Evolutionary conservation across 2,329 filamentous ascomycete genomes (phyloP).

Genomic region (Xylaria sp.): DNA sequence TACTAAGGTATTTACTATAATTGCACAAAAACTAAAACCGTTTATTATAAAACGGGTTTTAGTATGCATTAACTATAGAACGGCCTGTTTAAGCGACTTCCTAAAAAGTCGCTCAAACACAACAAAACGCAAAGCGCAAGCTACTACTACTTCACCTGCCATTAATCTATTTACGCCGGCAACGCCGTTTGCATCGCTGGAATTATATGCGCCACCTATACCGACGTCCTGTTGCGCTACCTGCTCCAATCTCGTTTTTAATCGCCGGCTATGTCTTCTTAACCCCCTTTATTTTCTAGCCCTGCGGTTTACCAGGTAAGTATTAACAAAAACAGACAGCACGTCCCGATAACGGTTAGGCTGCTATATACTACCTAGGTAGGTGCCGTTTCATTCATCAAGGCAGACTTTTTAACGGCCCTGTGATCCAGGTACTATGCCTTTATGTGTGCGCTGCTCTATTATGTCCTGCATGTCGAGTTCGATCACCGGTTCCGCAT

Average conservation of each 20-base stretch:
- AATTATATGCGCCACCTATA: too few relatives aligned
- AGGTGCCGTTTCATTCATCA: conserved; percentile 20
- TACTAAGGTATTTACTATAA: not conserved
- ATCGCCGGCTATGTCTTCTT: conserved; percentile 13
- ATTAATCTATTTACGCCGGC: conserved; percentile 9
- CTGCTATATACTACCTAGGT: conserved; percentile 20
- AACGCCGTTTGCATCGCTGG: not conserved
- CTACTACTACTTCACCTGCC: too few relatives aligned
- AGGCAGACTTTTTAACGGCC: conserved; percentile 7
- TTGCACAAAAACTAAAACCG: conserved; percentile 13
- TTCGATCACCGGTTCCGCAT: too few relatives aligned
- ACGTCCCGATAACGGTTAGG: conserved; percentile 8
- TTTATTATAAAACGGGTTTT: conserved; percentile 13
- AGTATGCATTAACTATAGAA: not conserved
- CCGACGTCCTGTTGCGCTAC: too few relatives aligned
- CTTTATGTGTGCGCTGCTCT: too few relatives aligned
- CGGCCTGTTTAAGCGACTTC: not conserved
- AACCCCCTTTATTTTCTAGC: conserved; percentile 18
- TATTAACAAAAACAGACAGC: conserved; percentile 17
- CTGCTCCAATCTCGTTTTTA: too few relatives aligned
- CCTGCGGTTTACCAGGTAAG: conserved; percentile 17
- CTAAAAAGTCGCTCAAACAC: not conserved
- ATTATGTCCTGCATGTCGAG: too few relatives aligned
- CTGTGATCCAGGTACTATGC: conserved; percentile 5
- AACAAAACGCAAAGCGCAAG: too few relatives aligned